phyloP scores from a whole-genome alignment of 495 filamentous ascomycete genomes.

The Halenospora varia region DNA sequence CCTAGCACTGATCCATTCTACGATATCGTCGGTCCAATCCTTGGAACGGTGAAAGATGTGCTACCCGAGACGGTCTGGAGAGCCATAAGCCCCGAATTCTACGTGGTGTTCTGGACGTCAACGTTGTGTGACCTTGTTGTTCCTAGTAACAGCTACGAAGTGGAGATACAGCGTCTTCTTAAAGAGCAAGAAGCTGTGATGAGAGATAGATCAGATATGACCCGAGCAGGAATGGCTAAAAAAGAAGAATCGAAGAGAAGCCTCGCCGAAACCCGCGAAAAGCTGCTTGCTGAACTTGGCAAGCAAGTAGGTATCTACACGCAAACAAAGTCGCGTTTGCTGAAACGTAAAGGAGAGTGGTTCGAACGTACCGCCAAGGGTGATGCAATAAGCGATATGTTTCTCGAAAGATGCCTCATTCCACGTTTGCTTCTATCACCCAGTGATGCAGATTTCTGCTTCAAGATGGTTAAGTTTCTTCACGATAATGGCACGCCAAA shows the following conservation, averaged over 20 bases:
- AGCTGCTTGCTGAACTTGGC: conserved; percentile 62
- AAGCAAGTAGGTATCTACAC: conserved; percentile 60
- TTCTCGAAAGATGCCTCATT: conserved; percentile 87
- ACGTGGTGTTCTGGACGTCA: conserved; percentile 90
- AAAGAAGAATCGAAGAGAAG: conserved; percentile 63
- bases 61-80: conserved; percentile 63
- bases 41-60: conserved; percentile 57
- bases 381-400: conserved; percentile 63
- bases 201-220: conserved; percentile 69
- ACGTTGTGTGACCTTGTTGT: conserved; percentile 74
- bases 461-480: conserved; percentile 78
- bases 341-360: conserved; percentile 77
- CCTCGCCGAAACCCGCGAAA: conserved; percentile 53
- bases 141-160: conserved; percentile 67
- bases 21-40: conserved; percentile 72
- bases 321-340: conserved; percentile 58
- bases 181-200: conserved; percentile 56
- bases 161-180: conserved; percentile 60
- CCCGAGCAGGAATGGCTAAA: conserved; percentile 53
- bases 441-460: conserved; percentile 81
- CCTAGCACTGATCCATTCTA: conserved; percentile 49
- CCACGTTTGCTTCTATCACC: conserved; percentile 81
- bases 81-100: conserved; percentile 70
- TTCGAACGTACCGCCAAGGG: conserved; percentile 61
- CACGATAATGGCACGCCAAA: conserved; percentile 78